phyloP scores from a whole-genome alignment of 1,284 basidiomycete genomes.

The Amylostereum chailletii region DNA sequence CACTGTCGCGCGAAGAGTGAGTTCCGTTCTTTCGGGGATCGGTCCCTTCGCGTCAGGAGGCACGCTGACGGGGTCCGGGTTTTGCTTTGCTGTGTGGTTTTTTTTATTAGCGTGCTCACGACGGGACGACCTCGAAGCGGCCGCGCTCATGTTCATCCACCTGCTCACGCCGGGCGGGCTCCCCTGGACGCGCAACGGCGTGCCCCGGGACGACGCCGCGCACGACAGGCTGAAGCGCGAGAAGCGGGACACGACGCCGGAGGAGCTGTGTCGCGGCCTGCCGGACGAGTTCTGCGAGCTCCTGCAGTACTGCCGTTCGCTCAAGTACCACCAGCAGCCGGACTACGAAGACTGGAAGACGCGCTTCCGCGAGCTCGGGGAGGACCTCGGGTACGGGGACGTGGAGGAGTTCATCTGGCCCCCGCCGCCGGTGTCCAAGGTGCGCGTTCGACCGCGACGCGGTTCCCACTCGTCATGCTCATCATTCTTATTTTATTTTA shows the following conservation, averaged over 20 bases:
- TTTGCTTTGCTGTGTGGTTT: neutral
- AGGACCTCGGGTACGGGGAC: constrained; percentile 47
- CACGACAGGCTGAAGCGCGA: constrained; percentile 54
- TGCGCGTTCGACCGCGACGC: constrained; percentile 6
- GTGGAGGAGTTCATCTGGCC: constrained; percentile 65
- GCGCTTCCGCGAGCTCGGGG: constrained; percentile 49
- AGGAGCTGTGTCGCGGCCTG: constrained; percentile 60
- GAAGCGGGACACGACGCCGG: constrained; percentile 48
- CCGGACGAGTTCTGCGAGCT: constrained; percentile 69
- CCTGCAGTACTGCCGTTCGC: constrained; percentile 54
- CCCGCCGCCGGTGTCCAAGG: constrained; percentile 36
- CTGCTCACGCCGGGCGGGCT: constrained; percentile 67
- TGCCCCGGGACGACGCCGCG: constrained; percentile 56
- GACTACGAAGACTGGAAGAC: constrained; percentile 57
- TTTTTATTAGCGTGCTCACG: constrained; percentile 44
- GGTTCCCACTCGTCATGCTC: too few relatives aligned
- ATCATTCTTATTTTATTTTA: too few relatives aligned
- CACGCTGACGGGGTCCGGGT: constrained; percentile 3
- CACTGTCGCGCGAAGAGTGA: constrained; percentile 67
- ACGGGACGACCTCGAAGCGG: constrained; percentile 68
- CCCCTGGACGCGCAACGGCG: constrained; percentile 66
- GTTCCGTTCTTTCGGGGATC: constrained; percentile 12
- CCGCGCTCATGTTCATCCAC: constrained; percentile 70
- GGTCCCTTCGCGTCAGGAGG: neutral
- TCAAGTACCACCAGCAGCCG: constrained; percentile 58